Evolutionary conservation across 441 rosid genomes (phyloP).

Genomic region (Metrosideros polymorpha): DNA sequence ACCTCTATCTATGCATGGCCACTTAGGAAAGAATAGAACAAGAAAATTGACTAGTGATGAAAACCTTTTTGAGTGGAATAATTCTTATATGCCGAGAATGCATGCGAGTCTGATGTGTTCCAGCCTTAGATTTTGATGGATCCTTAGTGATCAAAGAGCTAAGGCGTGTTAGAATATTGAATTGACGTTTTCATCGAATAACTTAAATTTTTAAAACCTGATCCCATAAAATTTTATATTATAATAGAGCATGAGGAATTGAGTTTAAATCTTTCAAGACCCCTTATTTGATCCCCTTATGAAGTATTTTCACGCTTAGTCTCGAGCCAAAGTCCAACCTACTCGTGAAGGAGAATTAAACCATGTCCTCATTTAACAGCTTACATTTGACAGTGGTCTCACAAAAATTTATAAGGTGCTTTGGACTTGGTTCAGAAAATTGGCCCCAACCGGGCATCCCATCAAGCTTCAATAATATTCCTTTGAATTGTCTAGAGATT

Average conservation of each 20-base stretch:
- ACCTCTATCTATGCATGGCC: not conserved
- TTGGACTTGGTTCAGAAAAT: too few relatives aligned
- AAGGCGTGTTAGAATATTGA: not conserved
- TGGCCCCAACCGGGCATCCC: too few relatives aligned
- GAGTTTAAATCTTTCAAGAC: not conserved
- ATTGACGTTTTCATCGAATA: accelerated
- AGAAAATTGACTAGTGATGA: not conserved
- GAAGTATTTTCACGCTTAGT: not conserved
- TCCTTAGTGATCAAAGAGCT: not conserved
- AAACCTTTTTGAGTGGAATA: not conserved
- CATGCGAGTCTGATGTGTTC: not conserved
- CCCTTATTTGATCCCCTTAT: not conserved
- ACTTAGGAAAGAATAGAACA: not conserved
- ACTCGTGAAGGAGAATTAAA: not conserved
- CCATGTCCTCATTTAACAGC: not conserved
- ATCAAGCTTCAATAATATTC: too few relatives aligned
- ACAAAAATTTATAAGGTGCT: not conserved
- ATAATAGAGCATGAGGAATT: accelerated
- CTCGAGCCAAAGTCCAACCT: not conserved
- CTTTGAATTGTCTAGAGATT: not conserved
- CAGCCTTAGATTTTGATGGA: not conserved
- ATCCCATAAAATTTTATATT: not conserved
- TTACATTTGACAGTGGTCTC: accelerated
- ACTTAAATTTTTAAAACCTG: not conserved
- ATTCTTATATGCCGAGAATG: not conserved